These are phyloP conservation scores for Rhytidhysteron rufulum DNA, from an alignment of 2,329 filamentous ascomycete species.

Conservation along the genomic window DNA sequence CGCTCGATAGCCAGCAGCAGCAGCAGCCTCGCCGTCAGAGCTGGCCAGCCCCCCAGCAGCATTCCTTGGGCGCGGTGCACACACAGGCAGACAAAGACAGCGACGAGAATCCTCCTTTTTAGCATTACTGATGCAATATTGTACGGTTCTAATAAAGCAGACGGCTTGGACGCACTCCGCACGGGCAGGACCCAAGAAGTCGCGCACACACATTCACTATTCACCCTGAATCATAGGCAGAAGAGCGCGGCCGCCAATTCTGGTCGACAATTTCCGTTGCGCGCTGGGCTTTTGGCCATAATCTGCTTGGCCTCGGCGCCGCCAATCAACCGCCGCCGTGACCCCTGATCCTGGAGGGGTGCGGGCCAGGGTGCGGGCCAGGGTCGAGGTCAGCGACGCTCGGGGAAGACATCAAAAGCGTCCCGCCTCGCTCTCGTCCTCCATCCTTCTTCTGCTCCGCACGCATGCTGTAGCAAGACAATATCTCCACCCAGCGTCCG, in stretches of 20 bases:
- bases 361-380: background rate
- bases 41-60: too few species aligned
- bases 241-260: background rate
- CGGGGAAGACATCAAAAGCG: slow-evolving; percentile 3
- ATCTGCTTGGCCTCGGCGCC: background rate
- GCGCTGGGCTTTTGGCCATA: background rate
- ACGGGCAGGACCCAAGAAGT: background rate
- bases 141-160: background rate
- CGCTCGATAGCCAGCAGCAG: too few species aligned
- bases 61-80: too few species aligned
- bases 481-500: slow-evolving; percentile 1
- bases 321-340: slow-evolving; percentile 1
- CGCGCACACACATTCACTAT: background rate
- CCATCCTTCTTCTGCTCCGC: too few species aligned
- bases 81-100: too few species aligned
- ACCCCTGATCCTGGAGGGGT: background rate
- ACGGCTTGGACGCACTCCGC: background rate
- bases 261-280: slow-evolving; percentile 1
- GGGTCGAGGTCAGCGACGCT: background rate
- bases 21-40: too few species aligned
- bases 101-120: too few species aligned
- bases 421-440: slow-evolving; percentile 1
- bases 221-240: background rate
- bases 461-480: slow-evolving; percentile 14
- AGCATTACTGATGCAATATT: background rate